Base-by-base conservation (phyloP, 352 stramenopile species). In the Phytophthora nicotianae region DNA sequence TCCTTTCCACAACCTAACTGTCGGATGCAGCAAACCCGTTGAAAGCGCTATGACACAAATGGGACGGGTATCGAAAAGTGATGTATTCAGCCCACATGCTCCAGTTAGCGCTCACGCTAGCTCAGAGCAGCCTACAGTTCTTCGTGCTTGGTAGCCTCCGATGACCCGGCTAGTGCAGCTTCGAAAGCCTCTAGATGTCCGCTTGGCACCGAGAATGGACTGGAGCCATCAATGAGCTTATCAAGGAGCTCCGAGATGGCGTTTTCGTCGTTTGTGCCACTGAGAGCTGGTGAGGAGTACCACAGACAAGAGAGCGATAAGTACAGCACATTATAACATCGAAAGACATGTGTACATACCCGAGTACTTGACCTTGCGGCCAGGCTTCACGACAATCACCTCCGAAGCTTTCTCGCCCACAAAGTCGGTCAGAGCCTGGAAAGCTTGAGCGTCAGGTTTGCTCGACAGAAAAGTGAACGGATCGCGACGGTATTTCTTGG, bases 401-500 rank as follows among this genome's bases (percentile, higher is more conserved):
- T 70, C 58, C 9, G 58, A 67, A 14, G 43, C 26, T 5, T 65
- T 53, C 24, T 68, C 62, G 0, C 69, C 78, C 14, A 84, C 32
- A 24, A 83, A 84, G 10, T 50, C 59, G 29, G 48, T 61, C 27
- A 90, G 56, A 23, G 74, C 65, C 55, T 69, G 45, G 50, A 89
- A 88, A 7, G 70, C 46, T n/a, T 47, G 26, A 1, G 62, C 63
- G 16, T 74, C 68, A n/a, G 58, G 49, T 21, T 68, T 67, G 43
- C 77, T 69, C 2, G 68, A 74, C 24, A 89, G 60, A 56, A 94
- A 92, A 5, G 55, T 67, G 51, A 94, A 86, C 32, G 83, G 81
- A 41, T 91, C 81, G 17, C 86, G 85, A 17, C 85, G 83, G 66
- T 91, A 92, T n/a, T 78, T 78, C 68, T 92, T 92, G 11, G 86